Evolutionary conservation across 169 alveolate species (phyloP).

Genomic region (Sarcocystis neurona): DNA sequence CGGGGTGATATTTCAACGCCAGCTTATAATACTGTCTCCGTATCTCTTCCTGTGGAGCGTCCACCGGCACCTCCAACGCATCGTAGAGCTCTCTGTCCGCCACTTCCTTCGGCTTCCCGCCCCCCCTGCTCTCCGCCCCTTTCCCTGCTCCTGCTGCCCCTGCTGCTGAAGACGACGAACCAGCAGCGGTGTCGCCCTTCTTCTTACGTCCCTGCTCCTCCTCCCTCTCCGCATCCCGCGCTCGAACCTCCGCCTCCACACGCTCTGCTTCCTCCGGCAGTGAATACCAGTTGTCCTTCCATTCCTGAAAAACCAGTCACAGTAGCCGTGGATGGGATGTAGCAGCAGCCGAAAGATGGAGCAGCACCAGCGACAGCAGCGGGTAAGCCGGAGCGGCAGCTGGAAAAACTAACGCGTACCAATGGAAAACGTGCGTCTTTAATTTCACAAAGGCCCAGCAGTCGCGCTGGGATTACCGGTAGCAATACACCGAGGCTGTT

Average conservation of each 20-base stretch:
- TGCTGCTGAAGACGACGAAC: slow-evolving; percentile 4
- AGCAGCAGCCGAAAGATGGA: too few relatives aligned
- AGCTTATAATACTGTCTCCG: slow-evolving; percentile 77
- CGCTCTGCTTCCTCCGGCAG: slow-evolving; percentile 58
- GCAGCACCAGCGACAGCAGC: too few relatives aligned
- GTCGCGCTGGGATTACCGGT: too few relatives aligned
- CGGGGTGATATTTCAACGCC: slow-evolving; percentile 82
- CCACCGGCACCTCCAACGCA: slow-evolving; percentile 80
- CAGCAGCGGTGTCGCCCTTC: neutral
- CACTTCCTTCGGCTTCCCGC: slow-evolving; percentile 62
- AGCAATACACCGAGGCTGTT: too few relatives aligned
- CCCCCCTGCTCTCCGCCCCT: neutral
- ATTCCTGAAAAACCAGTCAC: neutral
- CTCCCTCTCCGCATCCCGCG: slow-evolving; percentile 22
- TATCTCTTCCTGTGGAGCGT: slow-evolving; percentile 73
- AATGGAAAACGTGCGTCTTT: too few relatives aligned
- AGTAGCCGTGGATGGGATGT: too few relatives aligned
- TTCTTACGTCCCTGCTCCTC: slow-evolving; percentile 17
- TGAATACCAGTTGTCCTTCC: slow-evolving; percentile 56
- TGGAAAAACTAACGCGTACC: too few relatives aligned
- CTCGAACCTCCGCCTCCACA: slow-evolving; percentile 45
- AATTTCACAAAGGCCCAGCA: too few relatives aligned
- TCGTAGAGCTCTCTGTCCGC: slow-evolving; percentile 83
- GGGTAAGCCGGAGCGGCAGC: too few relatives aligned
- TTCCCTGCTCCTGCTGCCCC: neutral